Evolutionary conservation across 805 yeast genomes (phyloP).

Genomic region (Starmerella bombicola): DNA sequence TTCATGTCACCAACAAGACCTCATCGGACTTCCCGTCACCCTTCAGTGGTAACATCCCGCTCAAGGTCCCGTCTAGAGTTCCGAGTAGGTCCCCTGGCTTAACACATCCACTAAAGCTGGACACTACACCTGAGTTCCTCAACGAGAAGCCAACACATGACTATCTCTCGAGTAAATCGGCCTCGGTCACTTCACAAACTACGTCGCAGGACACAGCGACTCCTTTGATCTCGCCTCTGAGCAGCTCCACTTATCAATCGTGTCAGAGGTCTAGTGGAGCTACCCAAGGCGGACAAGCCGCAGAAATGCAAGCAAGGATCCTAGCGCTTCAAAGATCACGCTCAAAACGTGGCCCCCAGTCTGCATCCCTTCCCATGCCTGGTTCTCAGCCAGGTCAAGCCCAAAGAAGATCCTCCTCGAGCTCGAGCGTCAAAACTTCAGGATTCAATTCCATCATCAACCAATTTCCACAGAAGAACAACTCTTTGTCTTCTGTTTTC

Average conservation of each 20-base stretch:
- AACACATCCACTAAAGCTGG: conserved; percentile 8
- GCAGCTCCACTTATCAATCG: background rate
- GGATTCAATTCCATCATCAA: conserved; percentile 1
- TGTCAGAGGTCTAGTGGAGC: background rate
- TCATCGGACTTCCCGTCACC: background rate
- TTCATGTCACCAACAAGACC: background rate
- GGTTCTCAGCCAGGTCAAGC: conserved; percentile 1
- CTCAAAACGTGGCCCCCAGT: conserved; percentile 31
- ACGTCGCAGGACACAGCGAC: background rate
- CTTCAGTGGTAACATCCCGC: background rate
- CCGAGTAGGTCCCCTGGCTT: background rate
- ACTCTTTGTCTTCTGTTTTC: conserved; percentile 6
- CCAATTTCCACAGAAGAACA: background rate
- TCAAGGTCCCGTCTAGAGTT: background rate
- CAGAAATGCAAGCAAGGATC: conserved; percentile 76
- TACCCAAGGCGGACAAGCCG: conserved; percentile 26
- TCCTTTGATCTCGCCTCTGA: background rate
- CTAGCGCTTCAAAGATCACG: conserved; percentile 80
- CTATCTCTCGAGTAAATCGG: background rate
- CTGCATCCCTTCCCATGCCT: conserved; percentile 20
- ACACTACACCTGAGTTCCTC: conserved; percentile 18
- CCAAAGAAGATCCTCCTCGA: conserved; percentile 14
- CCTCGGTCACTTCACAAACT: background rate
- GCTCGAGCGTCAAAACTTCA: conserved; percentile 11
- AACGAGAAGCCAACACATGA: conserved; percentile 2